Conservation (phyloP, 352 stramenopile species). For the Peronosclerospora sorghi region DNA sequence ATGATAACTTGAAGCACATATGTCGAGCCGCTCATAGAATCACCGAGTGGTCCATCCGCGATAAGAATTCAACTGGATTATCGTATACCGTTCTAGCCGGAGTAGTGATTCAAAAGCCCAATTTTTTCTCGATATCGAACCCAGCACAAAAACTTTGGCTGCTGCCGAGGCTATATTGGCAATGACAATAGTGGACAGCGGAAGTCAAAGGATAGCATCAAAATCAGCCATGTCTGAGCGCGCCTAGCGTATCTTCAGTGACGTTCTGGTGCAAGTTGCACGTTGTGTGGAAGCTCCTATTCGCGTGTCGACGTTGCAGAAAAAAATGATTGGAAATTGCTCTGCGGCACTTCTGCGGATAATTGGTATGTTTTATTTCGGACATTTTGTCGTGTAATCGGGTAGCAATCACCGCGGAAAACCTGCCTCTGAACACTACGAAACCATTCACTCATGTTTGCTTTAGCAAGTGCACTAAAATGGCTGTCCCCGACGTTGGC, state of each 20-base stretch:
- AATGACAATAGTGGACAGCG: conserved; percentile 32
- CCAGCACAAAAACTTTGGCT: conserved; percentile 53
- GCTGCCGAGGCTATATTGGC: conserved; percentile 56
- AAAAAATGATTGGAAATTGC: conserved; percentile 59
- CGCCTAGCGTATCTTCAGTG: conserved; percentile 72
- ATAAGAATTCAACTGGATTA: conserved; percentile 82
- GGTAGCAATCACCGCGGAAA: conserved; percentile 23
- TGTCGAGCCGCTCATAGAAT: conserved; percentile 80
- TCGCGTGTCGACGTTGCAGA: conserved; percentile 59
- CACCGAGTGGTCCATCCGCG: conserved; percentile 82
- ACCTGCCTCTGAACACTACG: conserved; percentile 30
- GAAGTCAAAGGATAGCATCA: conserved; percentile 23
- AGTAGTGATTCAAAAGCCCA: conserved; percentile 74
- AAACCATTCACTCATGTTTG: conserved; percentile 63
- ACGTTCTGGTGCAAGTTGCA: conserved; percentile 76
- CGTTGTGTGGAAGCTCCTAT: conserved; percentile 72
- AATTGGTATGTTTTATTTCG: conserved; percentile 66
- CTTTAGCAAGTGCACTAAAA: conserved; percentile 52
- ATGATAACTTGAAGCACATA: conserved; percentile 87
- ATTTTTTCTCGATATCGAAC: conserved; percentile 76
- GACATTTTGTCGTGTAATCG: conserved; percentile 57
- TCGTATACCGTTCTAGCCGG: conserved; percentile 73
- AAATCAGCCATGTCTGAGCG: conserved; percentile 60
- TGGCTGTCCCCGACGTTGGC: conserved; percentile 53
- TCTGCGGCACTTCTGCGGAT: conserved; percentile 67